Evolutionary conservation across 805 yeast genomes (phyloP).

Genomic region (Lipomyces japonicus): DNA sequence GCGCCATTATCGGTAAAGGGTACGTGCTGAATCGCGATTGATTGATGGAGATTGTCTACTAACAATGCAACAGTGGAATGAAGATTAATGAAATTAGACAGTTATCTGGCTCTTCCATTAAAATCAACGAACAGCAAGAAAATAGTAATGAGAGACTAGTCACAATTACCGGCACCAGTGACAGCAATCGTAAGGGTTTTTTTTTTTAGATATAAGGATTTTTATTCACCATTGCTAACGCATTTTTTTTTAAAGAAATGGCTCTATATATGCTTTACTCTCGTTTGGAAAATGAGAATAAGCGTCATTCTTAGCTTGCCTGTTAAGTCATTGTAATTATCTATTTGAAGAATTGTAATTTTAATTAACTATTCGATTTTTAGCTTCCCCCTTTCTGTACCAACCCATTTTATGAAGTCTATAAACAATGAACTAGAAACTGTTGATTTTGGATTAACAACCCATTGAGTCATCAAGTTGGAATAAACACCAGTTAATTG

Average conservation of each 20-base stretch:
- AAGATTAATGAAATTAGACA: conserved; percentile 74
- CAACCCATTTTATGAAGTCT: conserved; percentile 15
- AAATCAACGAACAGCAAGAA: conserved; percentile 44
- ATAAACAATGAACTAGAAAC: conserved; percentile 1
- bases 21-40: background rate
- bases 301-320: conserved; percentile 12
- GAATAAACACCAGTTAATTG: conserved; percentile 5
- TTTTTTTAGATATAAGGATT: background rate
- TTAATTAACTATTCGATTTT: background rate
- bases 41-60: background rate
- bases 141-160: conserved; percentile 33
- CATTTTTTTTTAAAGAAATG: conserved; percentile 22
- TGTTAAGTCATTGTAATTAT: background rate
- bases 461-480: conserved; percentile 13
- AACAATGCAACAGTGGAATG: conserved; percentile 54
- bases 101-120: conserved; percentile 69
- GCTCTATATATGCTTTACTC: conserved; percentile 35
- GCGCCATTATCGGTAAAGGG: conserved; percentile 80
- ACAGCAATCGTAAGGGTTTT: conserved; percentile 20
- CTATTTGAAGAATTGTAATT: background rate
- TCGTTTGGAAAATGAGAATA: conserved; percentile 33
- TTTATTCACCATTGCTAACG: background rate
- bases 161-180: conserved; percentile 26
- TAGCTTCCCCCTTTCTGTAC: conserved; percentile 6
- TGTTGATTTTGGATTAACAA: conserved; percentile 8